Conservation (phyloP, 2,329 filamentous ascomycete genomes). For the Verticillium longisporum region DNA sequence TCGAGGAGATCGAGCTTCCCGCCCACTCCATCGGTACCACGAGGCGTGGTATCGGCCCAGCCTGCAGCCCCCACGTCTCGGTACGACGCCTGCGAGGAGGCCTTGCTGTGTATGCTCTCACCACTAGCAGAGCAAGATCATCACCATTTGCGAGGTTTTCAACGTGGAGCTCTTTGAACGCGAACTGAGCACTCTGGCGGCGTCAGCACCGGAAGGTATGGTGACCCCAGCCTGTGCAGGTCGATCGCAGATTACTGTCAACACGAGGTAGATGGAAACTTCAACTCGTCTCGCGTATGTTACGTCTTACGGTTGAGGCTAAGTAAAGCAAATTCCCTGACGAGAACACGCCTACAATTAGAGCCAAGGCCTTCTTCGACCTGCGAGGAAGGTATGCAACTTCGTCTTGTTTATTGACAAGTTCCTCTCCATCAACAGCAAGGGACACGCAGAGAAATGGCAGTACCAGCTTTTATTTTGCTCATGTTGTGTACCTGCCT, state of each 20-base stretch:
- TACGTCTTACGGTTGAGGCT: slow-evolving; percentile 44
- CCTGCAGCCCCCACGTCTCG: slow-evolving; percentile 42
- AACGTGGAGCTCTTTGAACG: slow-evolving; percentile 57
- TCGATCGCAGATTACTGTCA: slow-evolving; percentile 12
- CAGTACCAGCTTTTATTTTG: not conserved
- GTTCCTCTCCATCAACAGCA: slow-evolving; percentile 51
- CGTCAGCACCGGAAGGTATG: slow-evolving; percentile 6
- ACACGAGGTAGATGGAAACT: slow-evolving; percentile 24
- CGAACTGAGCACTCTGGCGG: slow-evolving; percentile 55
- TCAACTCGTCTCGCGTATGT: slow-evolving; percentile 52
- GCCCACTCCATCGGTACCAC: slow-evolving; percentile 6
- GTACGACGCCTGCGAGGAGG: not conserved
- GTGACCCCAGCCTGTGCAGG: slow-evolving; percentile 9
- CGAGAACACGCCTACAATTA: slow-evolving; percentile 60
- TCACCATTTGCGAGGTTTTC: slow-evolving; percentile 62
- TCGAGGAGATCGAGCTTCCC: slow-evolving; percentile 52
- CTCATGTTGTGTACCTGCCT: not conserved
- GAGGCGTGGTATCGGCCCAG: slow-evolving; percentile 1
- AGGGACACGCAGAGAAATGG: slow-evolving; percentile 3
- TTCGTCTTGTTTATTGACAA: slow-evolving; percentile 63
- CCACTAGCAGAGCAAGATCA: slow-evolving; percentile 42
- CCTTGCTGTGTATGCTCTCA: slow-evolving; percentile 16
- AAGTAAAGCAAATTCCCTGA: slow-evolving; percentile 63
- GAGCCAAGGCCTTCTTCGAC: slow-evolving; percentile 51
- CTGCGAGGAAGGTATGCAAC: slow-evolving; percentile 55